Conservation (phyloP, 176 grass and related monocot genomes). For the Secale cereale region DNA sequence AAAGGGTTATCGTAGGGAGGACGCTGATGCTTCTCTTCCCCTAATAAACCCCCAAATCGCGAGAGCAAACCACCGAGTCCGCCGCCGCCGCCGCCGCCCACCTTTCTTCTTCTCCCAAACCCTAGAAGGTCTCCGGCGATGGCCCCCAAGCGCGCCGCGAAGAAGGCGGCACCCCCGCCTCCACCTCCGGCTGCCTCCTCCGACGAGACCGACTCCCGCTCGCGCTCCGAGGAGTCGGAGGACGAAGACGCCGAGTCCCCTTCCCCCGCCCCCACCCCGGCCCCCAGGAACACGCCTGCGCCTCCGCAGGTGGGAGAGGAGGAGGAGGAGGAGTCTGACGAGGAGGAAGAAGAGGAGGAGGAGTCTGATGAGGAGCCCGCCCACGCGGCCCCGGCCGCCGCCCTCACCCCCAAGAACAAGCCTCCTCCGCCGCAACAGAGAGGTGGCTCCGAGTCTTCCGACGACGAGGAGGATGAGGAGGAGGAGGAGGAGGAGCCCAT, state of each 20-base stretch:
- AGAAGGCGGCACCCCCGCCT: not conserved
- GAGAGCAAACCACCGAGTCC: not conserved
- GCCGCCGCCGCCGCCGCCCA: conserved; percentile 9
- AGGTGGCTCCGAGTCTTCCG: conserved; percentile 8
- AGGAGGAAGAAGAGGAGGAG: not conserved
- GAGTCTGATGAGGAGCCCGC: not conserved
- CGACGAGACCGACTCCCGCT: conserved; percentile 22
- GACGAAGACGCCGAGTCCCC: conserved; percentile 19
- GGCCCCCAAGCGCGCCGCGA: conserved; percentile 43
- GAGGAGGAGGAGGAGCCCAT: conserved; percentile 27
- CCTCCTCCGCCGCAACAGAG: not conserved
- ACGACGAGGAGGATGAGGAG: conserved; percentile 13
- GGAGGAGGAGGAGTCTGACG: conserved; percentile 9
- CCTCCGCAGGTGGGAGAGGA: not conserved
- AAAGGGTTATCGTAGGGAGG: not conserved
- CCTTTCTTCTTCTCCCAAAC: not conserved
- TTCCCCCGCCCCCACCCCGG: not conserved
- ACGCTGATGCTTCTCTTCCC: not conserved
- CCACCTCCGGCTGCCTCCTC: conserved; percentile 8
- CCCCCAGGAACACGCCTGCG: not conserved
- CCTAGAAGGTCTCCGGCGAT: conserved; percentile 32
- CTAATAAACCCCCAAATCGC: not conserved
- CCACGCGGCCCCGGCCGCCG: not conserved
- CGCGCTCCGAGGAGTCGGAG: conserved; percentile 16
- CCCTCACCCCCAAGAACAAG: not conserved